Conservation (phyloP, 352 stramenopile genomes). For the Phytophthora brassicae region DNA sequence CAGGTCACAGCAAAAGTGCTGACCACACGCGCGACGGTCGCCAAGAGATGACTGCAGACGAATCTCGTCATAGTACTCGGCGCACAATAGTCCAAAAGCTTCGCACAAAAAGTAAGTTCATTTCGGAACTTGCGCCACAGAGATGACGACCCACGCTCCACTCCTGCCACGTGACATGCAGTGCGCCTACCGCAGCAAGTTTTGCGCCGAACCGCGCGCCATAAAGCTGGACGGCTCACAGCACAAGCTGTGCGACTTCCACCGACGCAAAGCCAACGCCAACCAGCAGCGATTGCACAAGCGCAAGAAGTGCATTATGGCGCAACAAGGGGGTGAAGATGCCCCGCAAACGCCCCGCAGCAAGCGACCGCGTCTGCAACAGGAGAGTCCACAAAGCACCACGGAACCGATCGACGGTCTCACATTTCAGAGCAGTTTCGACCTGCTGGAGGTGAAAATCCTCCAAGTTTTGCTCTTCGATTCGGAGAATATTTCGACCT, state of each 20-base stretch:
- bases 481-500: too few relatives aligned
- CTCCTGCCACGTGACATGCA: slow-evolving; percentile 32
- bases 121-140: slow-evolving; percentile 17
- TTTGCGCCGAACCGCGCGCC: slow-evolving; percentile 42
- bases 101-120: not conserved
- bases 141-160: not conserved
- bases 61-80: slow-evolving; percentile 26
- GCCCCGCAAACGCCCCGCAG: slow-evolving; percentile 11
- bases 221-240: slow-evolving; percentile 48
- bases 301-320: slow-evolving; percentile 41
- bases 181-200: slow-evolving; percentile 54
- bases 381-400: slow-evolving; percentile 24
- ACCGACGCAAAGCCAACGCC: slow-evolving; percentile 50
- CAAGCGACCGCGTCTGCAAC: slow-evolving; percentile 17
- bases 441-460: slow-evolving; percentile 39
- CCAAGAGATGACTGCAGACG: slow-evolving; percentile 12
- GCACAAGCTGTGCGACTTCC: slow-evolving; percentile 58
- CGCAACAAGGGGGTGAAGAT: slow-evolving; percentile 14
- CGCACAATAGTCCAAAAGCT: too few relatives aligned
- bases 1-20: slow-evolving; percentile 16
- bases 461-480: slow-evolving; percentile 43
- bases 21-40: slow-evolving; percentile 23
- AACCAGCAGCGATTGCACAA: slow-evolving; percentile 50
- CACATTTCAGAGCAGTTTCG: slow-evolving; percentile 31
- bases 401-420: slow-evolving; percentile 19